These are phyloP conservation scores for Diaporthe nobilis DNA, from an alignment of 2,329 filamentous ascomycete genomes.

Conservation along the genomic window DNA sequence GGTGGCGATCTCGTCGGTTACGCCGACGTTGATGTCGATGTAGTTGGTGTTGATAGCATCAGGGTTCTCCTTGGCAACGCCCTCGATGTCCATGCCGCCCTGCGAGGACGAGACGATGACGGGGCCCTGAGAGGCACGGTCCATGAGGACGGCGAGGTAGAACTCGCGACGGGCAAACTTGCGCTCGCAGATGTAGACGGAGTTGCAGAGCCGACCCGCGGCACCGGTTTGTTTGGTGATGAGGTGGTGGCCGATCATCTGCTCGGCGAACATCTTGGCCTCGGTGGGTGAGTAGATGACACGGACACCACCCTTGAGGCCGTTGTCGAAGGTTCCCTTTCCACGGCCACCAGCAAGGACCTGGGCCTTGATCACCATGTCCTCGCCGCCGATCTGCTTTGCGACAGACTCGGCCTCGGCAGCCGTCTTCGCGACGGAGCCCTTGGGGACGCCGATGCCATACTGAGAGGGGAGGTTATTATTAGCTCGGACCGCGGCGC, in stretches of 20 bases:
- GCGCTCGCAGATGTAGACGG: constrained; percentile 99
- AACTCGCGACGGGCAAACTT: constrained; percentile 99
- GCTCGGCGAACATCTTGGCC: constrained; percentile 97
- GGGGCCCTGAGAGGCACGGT: constrained; percentile 89
- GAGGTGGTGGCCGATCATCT: constrained; percentile 99
- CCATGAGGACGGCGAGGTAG: constrained; percentile 99
- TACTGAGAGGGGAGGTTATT: constrained; percentile 71
- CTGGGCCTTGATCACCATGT: constrained; percentile 99
- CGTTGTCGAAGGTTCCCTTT: constrained; percentile 98
- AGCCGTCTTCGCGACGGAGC: constrained; percentile 84
- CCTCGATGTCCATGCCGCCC: constrained; percentile 99
- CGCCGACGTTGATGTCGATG: constrained; percentile 93
- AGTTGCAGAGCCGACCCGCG: constrained; percentile 91
- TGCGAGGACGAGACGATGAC: constrained; percentile 98
- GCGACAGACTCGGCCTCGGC: constrained; percentile 94
- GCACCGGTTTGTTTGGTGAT: constrained; percentile 99
- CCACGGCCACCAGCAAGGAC: constrained; percentile 97
- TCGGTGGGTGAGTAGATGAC: constrained; percentile 98
- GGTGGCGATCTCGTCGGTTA: constrained; percentile 94
- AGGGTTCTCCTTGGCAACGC: constrained; percentile 97
- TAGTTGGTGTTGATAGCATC: constrained; percentile 95
- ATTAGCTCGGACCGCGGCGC: constrained; percentile 35
- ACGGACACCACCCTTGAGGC: constrained; percentile 97
- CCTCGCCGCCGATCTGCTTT: constrained; percentile 90
- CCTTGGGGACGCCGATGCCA: constrained; percentile 93